A percentile compares a stretch with the other conserved stretches of the same genome.
phyloP scores from a whole-genome alignment of 1,284 basidiomycete species.

The Leccinum pachyderme region DNA sequence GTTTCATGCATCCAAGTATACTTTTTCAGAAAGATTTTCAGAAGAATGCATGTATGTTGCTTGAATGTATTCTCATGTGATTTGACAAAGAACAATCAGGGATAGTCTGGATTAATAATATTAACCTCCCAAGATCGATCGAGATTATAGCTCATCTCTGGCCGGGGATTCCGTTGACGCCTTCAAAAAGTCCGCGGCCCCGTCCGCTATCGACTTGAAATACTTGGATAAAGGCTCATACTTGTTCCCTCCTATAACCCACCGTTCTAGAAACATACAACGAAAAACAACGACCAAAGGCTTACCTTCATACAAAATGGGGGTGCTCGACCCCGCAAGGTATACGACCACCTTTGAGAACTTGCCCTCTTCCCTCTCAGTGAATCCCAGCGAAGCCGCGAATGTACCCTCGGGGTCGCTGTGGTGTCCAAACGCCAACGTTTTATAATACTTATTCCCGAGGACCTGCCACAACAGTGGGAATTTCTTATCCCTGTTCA shows the following conservation, averaged over 20 bases:
- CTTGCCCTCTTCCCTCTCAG: conserved; percentile 49
- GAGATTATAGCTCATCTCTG: conserved; percentile 32
- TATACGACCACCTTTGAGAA: conserved; percentile 67
- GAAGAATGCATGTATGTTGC: no score
- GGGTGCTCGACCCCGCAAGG: conserved; percentile 51
- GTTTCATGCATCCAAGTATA: neutral
- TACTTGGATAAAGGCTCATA: conserved; percentile 64
- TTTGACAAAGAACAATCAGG: neutral
- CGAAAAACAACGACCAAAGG: neutral
- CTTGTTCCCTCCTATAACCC: conserved; percentile 54
- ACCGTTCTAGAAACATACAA: neutral
- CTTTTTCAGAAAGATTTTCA: no score
- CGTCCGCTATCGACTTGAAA: conserved; percentile 65
- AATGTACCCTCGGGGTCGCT: conserved; percentile 65
- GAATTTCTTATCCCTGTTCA: conserved; percentile 74
- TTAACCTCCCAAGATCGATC: conserved; percentile 2
- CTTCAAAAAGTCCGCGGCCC: conserved; percentile 51
- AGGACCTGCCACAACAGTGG: conserved; percentile 87
- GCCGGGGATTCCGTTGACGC: conserved; percentile 14
- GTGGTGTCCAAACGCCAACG: conserved; percentile 67
- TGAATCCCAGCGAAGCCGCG: conserved; percentile 54
- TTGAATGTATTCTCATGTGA: no score
- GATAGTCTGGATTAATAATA: conserved; percentile 6
- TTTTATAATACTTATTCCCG: conserved; percentile 68
- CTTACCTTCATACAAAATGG: conserved; percentile 61